Conservation (phyloP, 352 stramenopile species). For the Blastocystis sp. region DNA sequence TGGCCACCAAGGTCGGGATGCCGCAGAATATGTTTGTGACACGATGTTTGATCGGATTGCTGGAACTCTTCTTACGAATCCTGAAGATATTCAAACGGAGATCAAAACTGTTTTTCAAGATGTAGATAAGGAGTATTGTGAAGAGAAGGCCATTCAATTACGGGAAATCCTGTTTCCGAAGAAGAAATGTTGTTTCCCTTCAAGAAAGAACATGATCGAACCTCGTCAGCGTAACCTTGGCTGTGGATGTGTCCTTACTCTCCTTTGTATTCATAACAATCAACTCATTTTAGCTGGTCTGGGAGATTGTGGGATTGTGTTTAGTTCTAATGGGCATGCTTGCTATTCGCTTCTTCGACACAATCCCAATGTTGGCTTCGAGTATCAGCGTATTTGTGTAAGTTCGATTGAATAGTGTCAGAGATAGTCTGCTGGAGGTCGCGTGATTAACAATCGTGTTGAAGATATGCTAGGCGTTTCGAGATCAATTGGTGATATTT, state of each 20-base stretch:
- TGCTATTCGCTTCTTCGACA: slow-evolving; percentile 24
- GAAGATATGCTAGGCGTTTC: slow-evolving; percentile 32
- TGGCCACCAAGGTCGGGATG: slow-evolving; percentile 41
- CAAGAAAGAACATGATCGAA: neutral
- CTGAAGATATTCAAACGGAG: slow-evolving; percentile 20
- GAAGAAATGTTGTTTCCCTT: neutral
- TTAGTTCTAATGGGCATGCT: slow-evolving; percentile 7
- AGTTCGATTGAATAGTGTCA: neutral
- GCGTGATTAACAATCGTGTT: slow-evolving; percentile 37
- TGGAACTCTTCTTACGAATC: slow-evolving; percentile 14
- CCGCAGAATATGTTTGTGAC: slow-evolving; percentile 1
- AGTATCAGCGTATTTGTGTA: slow-evolving; percentile 24
- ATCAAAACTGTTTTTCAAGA: slow-evolving; percentile 18
- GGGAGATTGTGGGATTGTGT: slow-evolving; percentile 55
- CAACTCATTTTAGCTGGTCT: slow-evolving; percentile 50
- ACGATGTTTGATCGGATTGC: slow-evolving; percentile 7
- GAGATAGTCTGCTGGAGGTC: neutral
- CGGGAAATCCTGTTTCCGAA: neutral
- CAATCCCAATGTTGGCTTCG: neutral
- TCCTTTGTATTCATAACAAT: slow-evolving; percentile 60
- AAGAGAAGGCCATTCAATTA: slow-evolving; percentile 11
- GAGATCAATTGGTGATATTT: slow-evolving; percentile 41
- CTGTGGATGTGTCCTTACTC: slow-evolving; percentile 48
- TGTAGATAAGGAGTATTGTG: slow-evolving; percentile 29
- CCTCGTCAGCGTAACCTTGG: neutral